Evolutionary conservation across 2,329 filamentous ascomycete genomes (phyloP), one percentile per base, ranked within the genome.

Genomic region (Trichoderma sp.): DNA sequence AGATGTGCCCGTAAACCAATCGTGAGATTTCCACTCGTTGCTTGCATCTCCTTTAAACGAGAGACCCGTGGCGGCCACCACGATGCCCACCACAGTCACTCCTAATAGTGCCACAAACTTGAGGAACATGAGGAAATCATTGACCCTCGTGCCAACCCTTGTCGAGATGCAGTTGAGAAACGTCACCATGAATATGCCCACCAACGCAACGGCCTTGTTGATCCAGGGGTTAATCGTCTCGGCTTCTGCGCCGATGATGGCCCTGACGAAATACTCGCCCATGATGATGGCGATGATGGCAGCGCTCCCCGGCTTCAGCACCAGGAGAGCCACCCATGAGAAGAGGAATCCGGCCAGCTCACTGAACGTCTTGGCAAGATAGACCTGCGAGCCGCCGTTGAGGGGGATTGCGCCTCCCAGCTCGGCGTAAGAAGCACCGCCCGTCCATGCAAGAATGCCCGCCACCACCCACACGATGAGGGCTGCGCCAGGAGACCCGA

Each of bases 231-330:
- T 97, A 74, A 95, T 89, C 29, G 91, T 91, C 80, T 94, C 92
- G 3, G 94, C 94, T 75, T 98, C 94, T n/a, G 95, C 92, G 9
- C 95, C 95, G 75, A 97, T 93, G 60, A 93, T 89, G 16, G 95
- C 95, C 64, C 95, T 90, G 71, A 98, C 94, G n/a, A 98, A 87
- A 82, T 99, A 99, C 85, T 99, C 97, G 60, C 97, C 97, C 88
- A 98, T 98, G 81, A 99, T 98, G 79, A 99, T 98, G 78, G 96
- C 90, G 78, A 99, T 95, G 82, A 99, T 99, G 77, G 97, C 97
- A 11, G 95, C 93, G 53, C 94, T 94, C 3, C 97, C 97, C 0
- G 97, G 97, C 85, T 98, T 98, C 77, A 99, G 87, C 14, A 99
- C 97, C 76, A 97, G 90, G 18, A 98, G 95, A 0, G 97, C 95